Evolutionary conservation across 495 filamentous ascomycete species (phyloP).

Genomic region (Astrocystis sublimbata): DNA sequence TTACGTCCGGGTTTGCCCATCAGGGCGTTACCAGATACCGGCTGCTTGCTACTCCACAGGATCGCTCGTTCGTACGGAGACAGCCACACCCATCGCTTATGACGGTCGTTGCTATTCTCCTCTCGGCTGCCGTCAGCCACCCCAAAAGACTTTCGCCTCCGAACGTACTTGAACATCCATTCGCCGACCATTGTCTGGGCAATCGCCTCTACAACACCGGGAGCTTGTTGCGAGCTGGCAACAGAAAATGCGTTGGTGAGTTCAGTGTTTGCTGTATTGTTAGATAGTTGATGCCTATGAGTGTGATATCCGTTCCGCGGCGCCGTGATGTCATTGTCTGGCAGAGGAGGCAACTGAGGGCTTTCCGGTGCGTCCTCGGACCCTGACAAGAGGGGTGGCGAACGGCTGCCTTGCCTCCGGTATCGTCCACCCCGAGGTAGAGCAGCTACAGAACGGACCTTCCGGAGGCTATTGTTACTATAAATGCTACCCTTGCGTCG

Average conservation of each 20-base stretch:
- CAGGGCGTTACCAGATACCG: constrained; percentile 79
- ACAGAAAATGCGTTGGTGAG: constrained; percentile 54
- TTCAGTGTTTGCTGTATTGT: constrained; percentile 55
- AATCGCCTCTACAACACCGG: constrained; percentile 94
- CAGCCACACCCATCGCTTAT: constrained; percentile 98
- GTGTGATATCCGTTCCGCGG: constrained; percentile 49
- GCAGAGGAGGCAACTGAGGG: constrained; percentile 71
- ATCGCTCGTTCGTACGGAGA: constrained; percentile 94
- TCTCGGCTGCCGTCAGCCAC: constrained; percentile 65
- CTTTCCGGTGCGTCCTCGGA: constrained; percentile 69
- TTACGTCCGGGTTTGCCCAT: constrained; percentile 96
- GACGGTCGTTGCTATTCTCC: constrained; percentile 66
- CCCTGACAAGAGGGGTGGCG: constrained; percentile 64
- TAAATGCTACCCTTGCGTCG: constrained; percentile 46
- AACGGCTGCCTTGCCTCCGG: constrained; percentile 57
- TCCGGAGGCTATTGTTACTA: constrained; percentile 65
- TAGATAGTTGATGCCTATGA: constrained; percentile 55
- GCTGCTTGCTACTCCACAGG: constrained; percentile 98
- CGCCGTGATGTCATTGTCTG: constrained; percentile 68
- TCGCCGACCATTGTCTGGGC: constrained; percentile 98
- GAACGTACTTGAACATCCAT: constrained; percentile 99
- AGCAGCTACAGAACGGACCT: constrained; percentile 76
- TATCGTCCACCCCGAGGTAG: constrained; percentile 54
- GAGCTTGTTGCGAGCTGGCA: constrained; percentile 63
- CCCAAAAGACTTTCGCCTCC: constrained; percentile 88